A percentile compares a stretch with the other conserved stretches of the same genome.
Conservation (phyloP, 345 rosid species). For the Salix caprea region DNA sequence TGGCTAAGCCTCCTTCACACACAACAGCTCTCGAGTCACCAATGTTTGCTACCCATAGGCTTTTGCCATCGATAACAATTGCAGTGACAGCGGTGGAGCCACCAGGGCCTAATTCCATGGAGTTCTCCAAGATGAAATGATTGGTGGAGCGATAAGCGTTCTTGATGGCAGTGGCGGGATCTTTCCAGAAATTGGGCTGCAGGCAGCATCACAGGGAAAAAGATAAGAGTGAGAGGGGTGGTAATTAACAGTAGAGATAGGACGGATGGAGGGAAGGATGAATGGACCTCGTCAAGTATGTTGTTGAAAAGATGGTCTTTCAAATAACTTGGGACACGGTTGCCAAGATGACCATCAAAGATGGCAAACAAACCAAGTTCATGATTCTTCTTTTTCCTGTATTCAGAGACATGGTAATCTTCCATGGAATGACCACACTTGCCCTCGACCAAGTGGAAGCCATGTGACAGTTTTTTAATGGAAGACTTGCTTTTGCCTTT, state of each 20-base stretch:
- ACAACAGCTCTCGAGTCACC: conserved; percentile 32
- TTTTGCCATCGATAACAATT: conserved; percentile 12
- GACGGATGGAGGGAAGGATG: background rate
- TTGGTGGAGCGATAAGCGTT: conserved; percentile 23
- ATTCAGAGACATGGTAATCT: conserved; percentile 24
- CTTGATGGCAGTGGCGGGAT: conserved; percentile 18
- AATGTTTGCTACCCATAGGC: conserved; percentile 23
- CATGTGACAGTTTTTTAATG: background rate
- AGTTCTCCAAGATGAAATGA: conserved; percentile 7
- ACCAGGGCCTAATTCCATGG: conserved; percentile 11
- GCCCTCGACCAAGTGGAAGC: conserved; percentile 25
- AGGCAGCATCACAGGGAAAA: background rate
- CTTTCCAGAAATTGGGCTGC: conserved; percentile 17
- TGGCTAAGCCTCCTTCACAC: conserved; percentile 17
- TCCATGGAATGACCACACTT: conserved; percentile 28
- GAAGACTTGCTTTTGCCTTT: background rate
- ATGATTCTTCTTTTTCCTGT: conserved; percentile 4
- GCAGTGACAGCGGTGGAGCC: conserved; percentile 36
- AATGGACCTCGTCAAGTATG: conserved; percentile 21
- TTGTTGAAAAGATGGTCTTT: conserved; percentile 20
- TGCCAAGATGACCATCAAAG: conserved; percentile 28
- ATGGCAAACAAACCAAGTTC: conserved; percentile 26
- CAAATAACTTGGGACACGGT: conserved; percentile 20
- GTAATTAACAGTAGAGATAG: background rate
- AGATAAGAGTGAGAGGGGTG: background rate